Conservation (phyloP, 257 asterid genomes). For the Dorcoceras hygrometricum region DNA sequence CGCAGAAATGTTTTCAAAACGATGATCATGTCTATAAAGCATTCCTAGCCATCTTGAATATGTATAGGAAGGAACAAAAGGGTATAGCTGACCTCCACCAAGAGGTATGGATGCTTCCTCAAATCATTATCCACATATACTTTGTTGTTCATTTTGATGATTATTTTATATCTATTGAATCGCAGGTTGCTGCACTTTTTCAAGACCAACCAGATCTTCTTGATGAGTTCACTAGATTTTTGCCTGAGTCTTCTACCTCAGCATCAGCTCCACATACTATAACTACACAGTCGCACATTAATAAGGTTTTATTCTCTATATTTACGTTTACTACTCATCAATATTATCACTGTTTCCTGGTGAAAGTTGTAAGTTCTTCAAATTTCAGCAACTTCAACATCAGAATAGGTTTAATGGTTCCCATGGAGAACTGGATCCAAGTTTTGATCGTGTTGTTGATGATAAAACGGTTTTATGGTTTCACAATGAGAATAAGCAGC, state of each 20-base stretch:
- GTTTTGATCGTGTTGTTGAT: conserved; percentile 76
- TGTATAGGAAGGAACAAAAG: conserved; percentile 97
- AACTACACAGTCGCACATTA: conserved; percentile 56
- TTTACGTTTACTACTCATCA: conserved; percentile 10
- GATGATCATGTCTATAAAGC: conserved; percentile 95
- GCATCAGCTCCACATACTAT: conserved; percentile 54
- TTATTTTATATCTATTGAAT: conserved; percentile 19
- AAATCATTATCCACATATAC: neutral
- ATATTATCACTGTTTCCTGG: conserved; percentile 11
- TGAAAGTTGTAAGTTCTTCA: conserved; percentile 19
- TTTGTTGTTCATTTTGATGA: conserved; percentile 13
- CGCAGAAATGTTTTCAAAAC: conserved; percentile 86
- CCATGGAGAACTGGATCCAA: conserved; percentile 62
- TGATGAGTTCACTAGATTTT: conserved; percentile 89
- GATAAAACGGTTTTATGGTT: conserved; percentile 64
- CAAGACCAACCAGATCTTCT: conserved; percentile 89
- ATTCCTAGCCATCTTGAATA: conserved; percentile 91
- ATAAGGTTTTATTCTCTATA: conserved; percentile 52
- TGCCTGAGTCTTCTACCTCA: conserved; percentile 75
- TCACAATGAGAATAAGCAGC: conserved; percentile 83
- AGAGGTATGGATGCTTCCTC: conserved; percentile 57
- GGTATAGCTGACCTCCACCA: conserved; percentile 88
- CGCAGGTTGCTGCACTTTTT: conserved; percentile 86
- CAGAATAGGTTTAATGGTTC: conserved; percentile 65
- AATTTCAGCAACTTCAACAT: conserved; percentile 59